Conservation (phyloP, 768 basidiomycete genomes). For the Trametes gibbosa region DNA sequence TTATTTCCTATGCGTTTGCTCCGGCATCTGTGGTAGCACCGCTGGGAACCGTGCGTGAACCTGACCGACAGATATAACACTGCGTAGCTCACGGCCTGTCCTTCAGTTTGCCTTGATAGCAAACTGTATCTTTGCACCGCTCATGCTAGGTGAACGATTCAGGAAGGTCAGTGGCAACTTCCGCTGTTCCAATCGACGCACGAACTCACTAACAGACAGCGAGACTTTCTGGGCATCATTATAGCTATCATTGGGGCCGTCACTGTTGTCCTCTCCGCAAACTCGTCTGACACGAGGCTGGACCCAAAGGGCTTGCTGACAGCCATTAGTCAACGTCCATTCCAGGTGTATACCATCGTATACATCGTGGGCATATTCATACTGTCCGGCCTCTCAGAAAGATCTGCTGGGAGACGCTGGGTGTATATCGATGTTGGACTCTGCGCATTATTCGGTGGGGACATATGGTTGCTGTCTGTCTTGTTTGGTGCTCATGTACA, state of each 20-base stretch:
- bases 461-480: slow-evolving; percentile 5
- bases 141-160: slow-evolving; percentile 81
- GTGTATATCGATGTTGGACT: slow-evolving; percentile 87
- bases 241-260: slow-evolving; percentile 87
- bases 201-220: slow-evolving; percentile 36
- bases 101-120: slow-evolving; percentile 85
- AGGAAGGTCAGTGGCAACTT: slow-evolving; percentile 50
- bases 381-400: slow-evolving; percentile 66
- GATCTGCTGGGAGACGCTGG: slow-evolving; percentile 55
- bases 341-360: slow-evolving; percentile 69
- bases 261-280: slow-evolving; percentile 84
- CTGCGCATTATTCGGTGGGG: slow-evolving; percentile 77
- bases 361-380: slow-evolving; percentile 57
- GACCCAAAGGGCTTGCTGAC: slow-evolving; percentile 62
- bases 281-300: slow-evolving; percentile 67
- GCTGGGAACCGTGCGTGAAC: slow-evolving; percentile 77
- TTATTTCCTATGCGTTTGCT: slow-evolving; percentile 86
- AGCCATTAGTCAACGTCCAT: slow-evolving; percentile 70
- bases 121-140: slow-evolving; percentile 90
- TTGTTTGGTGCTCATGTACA: not conserved
- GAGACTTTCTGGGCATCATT: slow-evolving; percentile 73
- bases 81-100: not conserved
- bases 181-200: not conserved
- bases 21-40: slow-evolving; percentile 94
- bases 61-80: not conserved